phyloP scores from a whole-genome alignment of 106 monocot genomes.

The Phalaenopsis aphrodite region DNA sequence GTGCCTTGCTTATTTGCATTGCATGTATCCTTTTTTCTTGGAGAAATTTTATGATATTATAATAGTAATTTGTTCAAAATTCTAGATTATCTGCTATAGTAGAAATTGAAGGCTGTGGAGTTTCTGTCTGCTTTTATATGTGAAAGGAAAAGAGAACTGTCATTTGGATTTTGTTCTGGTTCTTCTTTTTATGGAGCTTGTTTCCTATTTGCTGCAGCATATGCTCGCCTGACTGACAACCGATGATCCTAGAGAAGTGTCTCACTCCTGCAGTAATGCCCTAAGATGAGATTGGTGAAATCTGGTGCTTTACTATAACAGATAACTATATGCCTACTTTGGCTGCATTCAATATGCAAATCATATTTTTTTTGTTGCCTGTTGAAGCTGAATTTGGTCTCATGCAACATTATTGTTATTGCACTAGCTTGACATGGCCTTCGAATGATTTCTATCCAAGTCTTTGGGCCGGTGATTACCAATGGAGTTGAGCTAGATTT shows the following conservation, averaged over 20 bases:
- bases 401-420: slow-evolving; percentile 56
- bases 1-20: no score
- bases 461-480: slow-evolving; percentile 37
- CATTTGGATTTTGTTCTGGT: background rate
- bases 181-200: background rate
- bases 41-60: background rate
- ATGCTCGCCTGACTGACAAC: background rate
- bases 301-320: slow-evolving; percentile 32
- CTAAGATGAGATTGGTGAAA: slow-evolving; percentile 14
- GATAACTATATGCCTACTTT: slow-evolving; percentile 61
- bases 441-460: slow-evolving; percentile 22
- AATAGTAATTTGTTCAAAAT: background rate
- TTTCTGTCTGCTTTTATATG: background rate
- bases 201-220: background rate
- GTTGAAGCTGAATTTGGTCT: slow-evolving; percentile 35
- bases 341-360: slow-evolving; percentile 34
- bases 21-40: background rate
- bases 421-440: slow-evolving; percentile 40
- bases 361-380: slow-evolving; percentile 17
- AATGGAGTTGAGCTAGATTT: slow-evolving; percentile 26
- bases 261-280: slow-evolving; percentile 33
- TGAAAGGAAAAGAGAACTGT: background rate
- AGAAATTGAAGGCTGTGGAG: background rate
- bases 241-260: slow-evolving; percentile 23
- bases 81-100: background rate